Conservation (phyloP, 2,329 filamentous ascomycete genomes). For the Fusarium tjaetaba region DNA sequence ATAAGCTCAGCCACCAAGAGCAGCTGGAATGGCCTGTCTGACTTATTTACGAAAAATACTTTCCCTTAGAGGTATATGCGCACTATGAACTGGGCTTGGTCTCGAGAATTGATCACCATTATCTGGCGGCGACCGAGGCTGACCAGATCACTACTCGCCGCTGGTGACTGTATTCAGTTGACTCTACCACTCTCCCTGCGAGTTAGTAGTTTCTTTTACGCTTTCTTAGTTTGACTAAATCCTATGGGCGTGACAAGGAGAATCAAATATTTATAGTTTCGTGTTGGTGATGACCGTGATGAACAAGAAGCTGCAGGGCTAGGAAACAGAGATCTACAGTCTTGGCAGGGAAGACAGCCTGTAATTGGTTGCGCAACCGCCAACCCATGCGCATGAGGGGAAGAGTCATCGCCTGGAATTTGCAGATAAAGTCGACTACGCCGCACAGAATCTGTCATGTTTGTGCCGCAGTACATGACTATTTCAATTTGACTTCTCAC, state of each 20-base stretch:
- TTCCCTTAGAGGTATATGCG: no score
- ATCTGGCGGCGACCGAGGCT: not conserved
- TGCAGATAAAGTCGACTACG: not conserved
- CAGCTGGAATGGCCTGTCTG: not conserved
- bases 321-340: not conserved
- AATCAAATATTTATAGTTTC: not conserved
- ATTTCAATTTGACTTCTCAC: not conserved
- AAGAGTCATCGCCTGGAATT: not conserved
- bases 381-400: not conserved
- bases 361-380: constrained; percentile 1
- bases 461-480: not conserved
- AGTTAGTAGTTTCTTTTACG: not conserved
- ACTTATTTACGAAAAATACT: no score
- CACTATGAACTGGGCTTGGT: not conserved
- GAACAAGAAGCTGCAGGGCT: no score
- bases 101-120: not conserved
- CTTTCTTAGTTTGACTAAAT: no score
- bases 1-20: not conserved
- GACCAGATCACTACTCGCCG: not conserved
- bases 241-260: no score
- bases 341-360: no score
- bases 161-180: no score
- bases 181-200: no score
- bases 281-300: not conserved
- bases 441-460: not conserved